Evolutionary conservation across 2,329 filamentous ascomycete genomes (phyloP), one percentile per base, ranked within the genome.

Genomic region (Neoarthrinium moseri): DNA sequence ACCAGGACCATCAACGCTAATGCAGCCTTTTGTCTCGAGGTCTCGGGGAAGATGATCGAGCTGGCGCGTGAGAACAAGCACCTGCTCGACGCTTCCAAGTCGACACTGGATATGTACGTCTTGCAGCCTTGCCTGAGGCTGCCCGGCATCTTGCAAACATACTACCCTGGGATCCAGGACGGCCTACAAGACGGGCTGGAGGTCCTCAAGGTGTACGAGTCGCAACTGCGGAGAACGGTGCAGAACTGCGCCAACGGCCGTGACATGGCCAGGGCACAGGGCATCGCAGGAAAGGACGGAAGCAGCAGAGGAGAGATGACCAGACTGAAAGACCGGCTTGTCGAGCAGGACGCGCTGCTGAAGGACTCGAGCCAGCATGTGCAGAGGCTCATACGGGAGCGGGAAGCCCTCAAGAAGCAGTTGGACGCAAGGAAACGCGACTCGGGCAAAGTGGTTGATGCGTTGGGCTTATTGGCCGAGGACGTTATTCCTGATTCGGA

Each of bases 341-440:
- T 52, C 20, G 52, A 54, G 42, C 50, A 54, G 43, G 52, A 54
- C 43, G 46, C 45, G 4, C 33, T 52, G 33, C 33, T 54, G 15
- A 45, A 45, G 15, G 48, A 49, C 24, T 49, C 44, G 21, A 52
- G 27, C 26, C 43, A 43, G 21, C 42, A 54, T 24, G 36, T 51
- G 5, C 46, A 45, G 22, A 45, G 45, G 12, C 46, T 54, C 6
- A 47, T 54, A 10, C 27, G 24, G 29, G 50, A 54, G 43, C 37
- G 52, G 27, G 48, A 54, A 17, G 32, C 23, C 5, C 44, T 54
- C 15, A 26, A 46, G 26, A 44, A 39, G 8, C 45, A 52, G 43
- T 35, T 54, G 11, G 34, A 44, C 29, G 30, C n/a, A 13, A 24
- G 29, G 18, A 22, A 33, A 5, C 18, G 38, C 13, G 20, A 4